Evolutionary conservation across 768 basidiomycete species (phyloP).

Genomic region (Dendrothele bispora): DNA sequence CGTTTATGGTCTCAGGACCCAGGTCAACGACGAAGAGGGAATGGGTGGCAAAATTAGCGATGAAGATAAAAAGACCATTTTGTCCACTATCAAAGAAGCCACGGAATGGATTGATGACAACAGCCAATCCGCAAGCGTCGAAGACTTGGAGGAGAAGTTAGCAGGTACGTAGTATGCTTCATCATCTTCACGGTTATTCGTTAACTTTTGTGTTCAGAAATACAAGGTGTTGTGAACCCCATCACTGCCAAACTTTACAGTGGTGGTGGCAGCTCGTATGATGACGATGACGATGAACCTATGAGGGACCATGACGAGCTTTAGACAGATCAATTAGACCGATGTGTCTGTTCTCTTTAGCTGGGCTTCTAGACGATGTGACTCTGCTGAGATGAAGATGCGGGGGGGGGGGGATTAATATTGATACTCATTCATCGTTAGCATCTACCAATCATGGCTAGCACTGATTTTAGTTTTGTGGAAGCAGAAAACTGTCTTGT

Average conservation of each 20-base stretch:
- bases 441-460: too few relatives aligned
- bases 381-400: too few relatives aligned
- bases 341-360: too few relatives aligned
- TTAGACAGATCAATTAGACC: too few relatives aligned
- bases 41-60: constrained; percentile 85
- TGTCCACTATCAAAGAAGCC: constrained; percentile 81
- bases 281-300: constrained; percentile 38
- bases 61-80: constrained; percentile 82
- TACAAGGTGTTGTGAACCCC: constrained; percentile 76
- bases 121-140: constrained; percentile 70
- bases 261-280: constrained; percentile 30
- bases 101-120: constrained; percentile 92
- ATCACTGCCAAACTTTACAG: constrained; percentile 83
- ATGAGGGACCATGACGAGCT: constrained; percentile 48
- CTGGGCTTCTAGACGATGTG: too few relatives aligned
- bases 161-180: constrained; percentile 37
- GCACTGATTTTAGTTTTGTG: too few relatives aligned
- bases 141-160: constrained; percentile 92
- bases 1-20: constrained; percentile 85
- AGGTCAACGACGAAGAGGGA: constrained; percentile 84
- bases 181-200: not conserved
- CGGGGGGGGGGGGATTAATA: too few relatives aligned
- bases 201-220: constrained; percentile 37
- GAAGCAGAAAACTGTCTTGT: too few relatives aligned
- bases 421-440: too few relatives aligned